Evolutionary conservation across 305 asterid genomes (phyloP), one percentile per base, ranked within the genome.

Genomic region (Fraxinus velutina): DNA sequence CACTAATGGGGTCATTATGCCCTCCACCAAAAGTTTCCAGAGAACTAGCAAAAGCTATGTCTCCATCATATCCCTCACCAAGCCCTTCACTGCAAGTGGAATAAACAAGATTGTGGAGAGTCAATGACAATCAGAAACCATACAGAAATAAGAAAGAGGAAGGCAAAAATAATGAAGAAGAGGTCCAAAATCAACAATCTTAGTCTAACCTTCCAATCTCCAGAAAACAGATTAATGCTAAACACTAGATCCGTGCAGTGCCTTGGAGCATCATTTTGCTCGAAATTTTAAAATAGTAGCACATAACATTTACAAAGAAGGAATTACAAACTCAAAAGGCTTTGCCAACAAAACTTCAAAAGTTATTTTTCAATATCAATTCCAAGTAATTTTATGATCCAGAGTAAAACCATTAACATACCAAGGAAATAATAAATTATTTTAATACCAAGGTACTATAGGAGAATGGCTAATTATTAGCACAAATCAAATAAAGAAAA

Each of bases 31-130:
- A 96, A 55, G 89, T 94, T 91, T 96, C 99, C 71, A 94, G 89
- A 13, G 96, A 93, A 84, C 97, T 92, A 22, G 98, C 98, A 79
- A 96, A 96, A 85, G 97, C 98, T 85, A 96, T 94, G 84, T 96
- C 99, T 77, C 96, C 97, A 84, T 96, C 99, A 83, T 96, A 96
- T 85, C 92, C 98, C 92, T 96, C 99, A 75, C 99, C 99, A 36
- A 96, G 98, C 82, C 97, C 99, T 89, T 94, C 99, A 77, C 99
- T 96, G 93, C 79, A 84, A 80, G 76, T 77, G 80, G 80, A 83
- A 30, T 70, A 70, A 80, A 75, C 75, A 52, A 73, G 81, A 83
- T 72, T 64, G 55, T 73, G 30, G 24, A 76, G 70, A 27, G 32
- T 50, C 33, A 76, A 42, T 30, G 29, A 47, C 80, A 7, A 34